These are phyloP conservation scores for Populus tremula DNA, from an alignment of 345 rosid species.

Conservation along the genomic window DNA sequence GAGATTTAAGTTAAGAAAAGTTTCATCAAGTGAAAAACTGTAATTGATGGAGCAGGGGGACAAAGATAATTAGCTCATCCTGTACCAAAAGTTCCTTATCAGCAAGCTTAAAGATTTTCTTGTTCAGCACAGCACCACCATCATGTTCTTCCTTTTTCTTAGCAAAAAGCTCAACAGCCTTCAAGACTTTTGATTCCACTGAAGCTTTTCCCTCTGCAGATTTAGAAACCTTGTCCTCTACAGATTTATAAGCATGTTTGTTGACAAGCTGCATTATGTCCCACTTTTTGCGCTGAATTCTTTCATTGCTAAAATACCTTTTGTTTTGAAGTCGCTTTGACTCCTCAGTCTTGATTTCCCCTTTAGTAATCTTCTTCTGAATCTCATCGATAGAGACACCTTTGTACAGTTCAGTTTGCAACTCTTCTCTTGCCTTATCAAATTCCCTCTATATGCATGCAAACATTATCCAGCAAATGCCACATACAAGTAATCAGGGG, in stretches of 20 bases:
- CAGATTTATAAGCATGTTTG: slow-evolving; percentile 43
- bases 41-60: not conserved
- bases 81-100: slow-evolving; percentile 70
- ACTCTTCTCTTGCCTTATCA: slow-evolving; percentile 64
- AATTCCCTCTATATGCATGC: slow-evolving; percentile 49
- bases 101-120: slow-evolving; percentile 66
- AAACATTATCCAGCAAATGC: slow-evolving; percentile 14
- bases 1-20: slow-evolving; percentile 17
- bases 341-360: slow-evolving; percentile 45
- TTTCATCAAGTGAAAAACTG: not conserved
- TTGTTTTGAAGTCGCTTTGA: slow-evolving; percentile 37
- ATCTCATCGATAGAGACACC: slow-evolving; percentile 58
- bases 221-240: slow-evolving; percentile 34
- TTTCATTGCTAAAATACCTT: slow-evolving; percentile 41
- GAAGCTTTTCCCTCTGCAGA: slow-evolving; percentile 31
- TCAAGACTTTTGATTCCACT: slow-evolving; percentile 51
- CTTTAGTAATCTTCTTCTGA: slow-evolving; percentile 49
- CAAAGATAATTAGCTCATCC: slow-evolving; percentile 9
- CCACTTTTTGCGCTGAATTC: slow-evolving; percentile 73
- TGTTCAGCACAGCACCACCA: slow-evolving; percentile 50
- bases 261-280: slow-evolving; percentile 63
- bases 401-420: slow-evolving; percentile 55
- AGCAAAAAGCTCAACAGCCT: slow-evolving; percentile 56
- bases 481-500: not conserved
- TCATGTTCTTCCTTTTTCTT: slow-evolving; percentile 54